phyloP scores from a whole-genome alignment of 1,284 basidiomycete genomes.

The Moesziomyces parantarcticus region DNA sequence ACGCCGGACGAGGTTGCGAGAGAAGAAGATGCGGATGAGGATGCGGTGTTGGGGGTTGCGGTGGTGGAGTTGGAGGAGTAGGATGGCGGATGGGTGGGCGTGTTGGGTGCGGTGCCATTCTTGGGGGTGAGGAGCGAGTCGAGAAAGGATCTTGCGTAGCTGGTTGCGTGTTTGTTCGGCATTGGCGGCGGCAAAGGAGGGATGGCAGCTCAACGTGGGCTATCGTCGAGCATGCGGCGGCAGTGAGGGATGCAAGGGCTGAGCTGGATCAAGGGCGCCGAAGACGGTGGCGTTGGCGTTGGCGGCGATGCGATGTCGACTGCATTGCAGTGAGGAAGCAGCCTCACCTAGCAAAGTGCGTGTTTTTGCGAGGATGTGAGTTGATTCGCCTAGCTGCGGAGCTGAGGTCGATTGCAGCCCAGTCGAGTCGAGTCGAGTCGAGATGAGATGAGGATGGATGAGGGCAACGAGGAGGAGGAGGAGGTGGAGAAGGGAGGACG shows the following conservation, averaged over 20 bases:
- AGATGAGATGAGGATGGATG: no score
- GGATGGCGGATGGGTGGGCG: conserved; percentile 9
- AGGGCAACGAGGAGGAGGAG: no score
- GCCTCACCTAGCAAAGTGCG: not conserved
- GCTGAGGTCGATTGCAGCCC: no score
- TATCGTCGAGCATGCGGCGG: conserved; percentile 13
- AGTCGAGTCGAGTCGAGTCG: no score
- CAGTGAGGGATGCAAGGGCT: not conserved
- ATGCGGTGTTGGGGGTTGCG: conserved; percentile 11
- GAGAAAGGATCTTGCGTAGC: conserved; percentile 42
- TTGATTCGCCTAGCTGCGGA: no score
- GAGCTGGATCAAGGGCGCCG: conserved; percentile 32
- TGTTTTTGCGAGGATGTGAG: no score
- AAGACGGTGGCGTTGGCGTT: conserved; percentile 37
- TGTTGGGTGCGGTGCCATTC: conserved; percentile 12
- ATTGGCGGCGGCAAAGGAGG: conserved; percentile 6
- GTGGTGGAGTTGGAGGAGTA: conserved; percentile 22
- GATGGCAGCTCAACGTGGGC: conserved; percentile 1
- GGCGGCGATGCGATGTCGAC: conserved; percentile 24
- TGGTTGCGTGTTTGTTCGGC: conserved; percentile 19
- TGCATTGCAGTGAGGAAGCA: conserved; percentile 38
- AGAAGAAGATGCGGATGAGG: conserved; percentile 18
- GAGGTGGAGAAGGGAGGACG: no score
- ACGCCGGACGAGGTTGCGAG: conserved; percentile 14
- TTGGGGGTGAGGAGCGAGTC: conserved; percentile 30